These are phyloP conservation scores for Cicer chorassanicum DNA, from an alignment of 306 rosid species.

Conservation along the genomic window DNA sequence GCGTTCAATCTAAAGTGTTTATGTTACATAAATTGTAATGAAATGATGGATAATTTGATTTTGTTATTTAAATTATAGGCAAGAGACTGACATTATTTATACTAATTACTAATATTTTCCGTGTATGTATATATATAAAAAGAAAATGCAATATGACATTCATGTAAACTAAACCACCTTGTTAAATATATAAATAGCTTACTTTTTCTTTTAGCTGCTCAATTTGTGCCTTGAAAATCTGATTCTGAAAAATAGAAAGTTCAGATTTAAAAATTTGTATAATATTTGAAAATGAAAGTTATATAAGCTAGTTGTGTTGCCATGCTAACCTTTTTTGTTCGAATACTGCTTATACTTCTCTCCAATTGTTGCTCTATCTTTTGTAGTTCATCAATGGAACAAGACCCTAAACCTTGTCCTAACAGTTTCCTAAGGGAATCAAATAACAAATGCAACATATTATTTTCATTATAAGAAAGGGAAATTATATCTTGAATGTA, in stretches of 20 bases:
- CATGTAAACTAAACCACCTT: not conserved
- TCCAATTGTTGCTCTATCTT: conserved; percentile 71
- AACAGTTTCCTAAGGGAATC: conserved; percentile 60
- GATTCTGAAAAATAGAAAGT: conserved; percentile 52
- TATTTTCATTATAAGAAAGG: not conserved
- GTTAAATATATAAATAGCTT: conserved; percentile 13
- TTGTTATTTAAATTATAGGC: too few species aligned
- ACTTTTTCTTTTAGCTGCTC: conserved; percentile 69
- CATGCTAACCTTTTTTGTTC: conserved; percentile 68
- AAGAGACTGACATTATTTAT: too few species aligned
- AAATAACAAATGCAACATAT: conserved; percentile 19
- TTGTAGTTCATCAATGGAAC: conserved; percentile 71
- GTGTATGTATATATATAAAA: not conserved
- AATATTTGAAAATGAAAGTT: not conserved
- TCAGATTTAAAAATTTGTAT: not conserved
- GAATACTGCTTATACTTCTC: conserved; percentile 60
- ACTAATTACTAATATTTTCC: too few species aligned
- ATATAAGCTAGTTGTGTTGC: not conserved
- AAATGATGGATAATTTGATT: too few species aligned
- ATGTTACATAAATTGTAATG: too few species aligned
- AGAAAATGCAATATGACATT: not conserved
- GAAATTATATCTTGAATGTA: not conserved
- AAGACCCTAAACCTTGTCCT: conserved; percentile 71
- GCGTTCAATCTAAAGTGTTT: too few species aligned
- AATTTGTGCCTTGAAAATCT: conserved; percentile 65